Conservation (phyloP, 345 rosid genomes). For the Populus davidiana region DNA sequence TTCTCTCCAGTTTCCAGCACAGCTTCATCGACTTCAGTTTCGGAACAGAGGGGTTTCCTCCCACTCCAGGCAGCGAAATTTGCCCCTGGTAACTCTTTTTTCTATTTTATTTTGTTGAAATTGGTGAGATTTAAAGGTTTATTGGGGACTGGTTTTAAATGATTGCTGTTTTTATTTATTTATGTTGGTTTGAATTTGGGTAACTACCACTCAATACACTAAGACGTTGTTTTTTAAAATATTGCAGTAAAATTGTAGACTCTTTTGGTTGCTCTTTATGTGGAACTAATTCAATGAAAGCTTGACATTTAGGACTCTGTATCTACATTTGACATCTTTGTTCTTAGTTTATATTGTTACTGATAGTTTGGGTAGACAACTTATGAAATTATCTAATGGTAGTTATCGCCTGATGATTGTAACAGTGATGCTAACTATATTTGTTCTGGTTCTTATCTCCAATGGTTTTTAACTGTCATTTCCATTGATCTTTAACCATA, state of each 20-base stretch:
- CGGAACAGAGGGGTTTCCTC: conserved; percentile 15
- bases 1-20: conserved; percentile 30
- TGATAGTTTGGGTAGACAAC: not conserved
- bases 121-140: not conserved
- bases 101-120: not conserved
- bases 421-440: not conserved
- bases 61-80: conserved; percentile 30
- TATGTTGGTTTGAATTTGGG: not conserved
- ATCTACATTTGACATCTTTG: not conserved
- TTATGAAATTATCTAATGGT: not conserved
- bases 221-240: not conserved
- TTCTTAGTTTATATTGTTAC: not conserved
- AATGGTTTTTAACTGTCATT: not conserved
- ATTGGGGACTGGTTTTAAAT: not conserved
- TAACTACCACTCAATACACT: not conserved
- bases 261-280: not conserved
- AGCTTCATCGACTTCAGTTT: conserved; percentile 29
- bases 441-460: not conserved
- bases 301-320: not conserved
- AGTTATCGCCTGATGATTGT: no score
- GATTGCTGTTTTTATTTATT: not conserved
- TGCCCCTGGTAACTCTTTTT: conserved; percentile 20
- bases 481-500: not conserved
- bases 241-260: not conserved
- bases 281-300: not conserved